phyloP scores from a whole-genome alignment of 176 grass and related monocot species.

The Guadua angustifolia region DNA sequence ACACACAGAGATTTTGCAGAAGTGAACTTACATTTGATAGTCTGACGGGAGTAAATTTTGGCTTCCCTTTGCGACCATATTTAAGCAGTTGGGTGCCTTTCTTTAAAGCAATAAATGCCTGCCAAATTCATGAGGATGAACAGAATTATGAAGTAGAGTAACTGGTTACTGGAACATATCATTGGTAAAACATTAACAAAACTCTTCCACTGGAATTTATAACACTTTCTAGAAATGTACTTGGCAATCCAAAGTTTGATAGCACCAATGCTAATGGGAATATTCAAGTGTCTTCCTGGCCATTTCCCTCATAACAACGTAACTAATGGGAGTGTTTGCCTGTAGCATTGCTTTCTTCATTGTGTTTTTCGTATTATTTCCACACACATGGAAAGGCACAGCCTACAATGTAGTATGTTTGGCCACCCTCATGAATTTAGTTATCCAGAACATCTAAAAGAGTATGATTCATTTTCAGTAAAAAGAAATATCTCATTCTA shows the following conservation, averaged over 20 bases:
- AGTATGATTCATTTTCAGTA: not conserved
- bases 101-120: constrained; percentile 85
- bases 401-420: not conserved
- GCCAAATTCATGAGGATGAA: constrained; percentile 31
- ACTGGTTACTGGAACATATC: not conserved
- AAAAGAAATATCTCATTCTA: not conserved
- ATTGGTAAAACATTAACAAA: not conserved
- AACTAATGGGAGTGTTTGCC: not conserved
- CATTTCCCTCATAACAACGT: constrained; percentile 33
- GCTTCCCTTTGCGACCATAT: constrained; percentile 92
- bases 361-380: not conserved
- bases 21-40: constrained; percentile 78
- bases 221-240: constrained; percentile 3
- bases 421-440: not conserved
- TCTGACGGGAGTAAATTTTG: constrained; percentile 90
- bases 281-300: constrained; percentile 32
- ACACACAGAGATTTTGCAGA: not conserved
- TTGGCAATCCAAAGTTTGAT: constrained; percentile 9
- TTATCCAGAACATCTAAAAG: constrained; percentile 19
- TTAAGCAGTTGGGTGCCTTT: constrained; percentile 94
- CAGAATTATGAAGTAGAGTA: not conserved
- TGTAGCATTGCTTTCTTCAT: constrained; percentile 32
- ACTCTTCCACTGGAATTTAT: not conserved
- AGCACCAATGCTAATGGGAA: constrained; percentile 27
- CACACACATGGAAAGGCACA: not conserved